These are phyloP conservation scores for Cladophialophora immunda DNA, from an alignment of 2,329 filamentous ascomycete genomes.

Conservation along the genomic window DNA sequence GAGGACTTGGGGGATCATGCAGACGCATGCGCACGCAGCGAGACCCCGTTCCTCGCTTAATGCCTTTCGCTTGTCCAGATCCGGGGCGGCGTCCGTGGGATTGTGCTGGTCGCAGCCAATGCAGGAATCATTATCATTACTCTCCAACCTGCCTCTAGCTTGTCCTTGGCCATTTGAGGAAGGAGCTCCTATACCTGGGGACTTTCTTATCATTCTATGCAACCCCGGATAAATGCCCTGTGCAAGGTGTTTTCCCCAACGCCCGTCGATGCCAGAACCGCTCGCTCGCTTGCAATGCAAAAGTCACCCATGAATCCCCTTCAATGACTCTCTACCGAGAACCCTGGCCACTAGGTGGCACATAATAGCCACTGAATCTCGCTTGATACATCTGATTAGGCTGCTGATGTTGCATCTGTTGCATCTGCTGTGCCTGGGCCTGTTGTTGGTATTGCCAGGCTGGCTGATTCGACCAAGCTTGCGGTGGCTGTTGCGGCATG, in stretches of 20 bases:
- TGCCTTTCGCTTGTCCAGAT: background rate
- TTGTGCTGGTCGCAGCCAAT: background rate
- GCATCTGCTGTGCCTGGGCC: constrained; percentile 14
- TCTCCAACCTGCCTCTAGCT: background rate
- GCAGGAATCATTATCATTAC: constrained; percentile 7
- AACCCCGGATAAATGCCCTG: background rate
- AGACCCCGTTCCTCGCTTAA: background rate
- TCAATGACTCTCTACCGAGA: background rate
- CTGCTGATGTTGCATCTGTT: constrained; percentile 24
- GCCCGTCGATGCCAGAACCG: background rate
- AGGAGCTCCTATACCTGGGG: background rate
- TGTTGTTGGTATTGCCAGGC: constrained; percentile 20
- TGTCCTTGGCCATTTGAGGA: background rate
- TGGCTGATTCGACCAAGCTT: constrained; percentile 15
- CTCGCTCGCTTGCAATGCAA: constrained; percentile 23
- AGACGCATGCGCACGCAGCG: background rate
- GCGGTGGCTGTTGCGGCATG: constrained; percentile 18
- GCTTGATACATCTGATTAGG: constrained; percentile 22
- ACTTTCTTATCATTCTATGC: constrained; percentile 14
- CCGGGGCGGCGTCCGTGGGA: background rate
- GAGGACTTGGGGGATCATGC: background rate
- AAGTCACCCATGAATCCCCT: background rate
- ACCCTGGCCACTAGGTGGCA: background rate
- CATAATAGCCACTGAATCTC: constrained; percentile 22
- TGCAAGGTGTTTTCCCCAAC: background rate